Evolutionary conservation across 176 grass and related monocot species (phyloP).

Genomic region (Ananas comosus): DNA sequence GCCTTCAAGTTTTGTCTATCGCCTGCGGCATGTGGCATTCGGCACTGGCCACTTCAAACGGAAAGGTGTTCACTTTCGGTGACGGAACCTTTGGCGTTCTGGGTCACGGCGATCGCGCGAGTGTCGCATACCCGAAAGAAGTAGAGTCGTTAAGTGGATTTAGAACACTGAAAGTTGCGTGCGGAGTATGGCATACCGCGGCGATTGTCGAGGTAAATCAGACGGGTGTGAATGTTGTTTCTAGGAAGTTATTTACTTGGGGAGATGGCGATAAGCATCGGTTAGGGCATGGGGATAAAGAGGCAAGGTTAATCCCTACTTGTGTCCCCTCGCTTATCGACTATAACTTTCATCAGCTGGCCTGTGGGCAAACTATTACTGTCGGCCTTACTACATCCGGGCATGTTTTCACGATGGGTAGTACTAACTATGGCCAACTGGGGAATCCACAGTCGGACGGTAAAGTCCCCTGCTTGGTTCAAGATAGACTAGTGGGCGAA

Average conservation of each 20-base stretch:
- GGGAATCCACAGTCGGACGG: conserved; percentile 69
- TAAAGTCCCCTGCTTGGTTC: conserved; percentile 51
- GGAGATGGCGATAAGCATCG: conserved; percentile 83
- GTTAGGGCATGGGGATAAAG: conserved; percentile 73
- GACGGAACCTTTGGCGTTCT: conserved; percentile 81
- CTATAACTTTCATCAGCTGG: conserved; percentile 80
- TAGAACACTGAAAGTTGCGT: conserved; percentile 60
- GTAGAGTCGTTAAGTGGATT: conserved; percentile 49
- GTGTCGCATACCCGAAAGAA: conserved; percentile 54
- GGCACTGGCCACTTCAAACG: conserved; percentile 47
- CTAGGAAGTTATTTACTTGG: conserved; percentile 83
- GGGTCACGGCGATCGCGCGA: conserved; percentile 78
- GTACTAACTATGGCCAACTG: conserved; percentile 64
- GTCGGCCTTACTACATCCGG: conserved; percentile 70
- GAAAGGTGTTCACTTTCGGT: conserved; percentile 82
- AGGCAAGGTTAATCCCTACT: conserved; percentile 56
- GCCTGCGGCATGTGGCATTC: conserved; percentile 95
- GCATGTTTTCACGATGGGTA: conserved; percentile 92
- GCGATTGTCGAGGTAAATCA: conserved; percentile 72
- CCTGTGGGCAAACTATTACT: conserved; percentile 75
- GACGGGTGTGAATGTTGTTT: conserved; percentile 29
- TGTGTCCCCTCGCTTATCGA: conserved; percentile 64
- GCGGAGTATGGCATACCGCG: conserved; percentile 83
- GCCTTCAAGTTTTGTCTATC: conserved; percentile 57
- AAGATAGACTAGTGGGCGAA: conserved; percentile 44